phyloP scores from a whole-genome alignment of 1,139 yeast species.

The Hemisphaericaspora lyxosophila region DNA sequence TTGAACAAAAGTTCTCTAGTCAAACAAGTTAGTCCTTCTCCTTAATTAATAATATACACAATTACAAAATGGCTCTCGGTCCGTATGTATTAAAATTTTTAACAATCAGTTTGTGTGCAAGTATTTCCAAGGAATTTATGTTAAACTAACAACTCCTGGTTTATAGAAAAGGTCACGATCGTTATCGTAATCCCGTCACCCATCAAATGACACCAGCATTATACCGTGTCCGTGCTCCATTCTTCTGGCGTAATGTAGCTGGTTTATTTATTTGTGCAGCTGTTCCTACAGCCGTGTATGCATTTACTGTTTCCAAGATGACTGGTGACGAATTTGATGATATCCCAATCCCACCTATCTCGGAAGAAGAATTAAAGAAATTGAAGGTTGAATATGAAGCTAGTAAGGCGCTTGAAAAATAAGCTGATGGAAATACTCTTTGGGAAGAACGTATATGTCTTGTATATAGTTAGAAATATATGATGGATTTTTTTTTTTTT shows the following conservation, averaged over 20 bases:
- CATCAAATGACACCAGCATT: constrained; percentile 93
- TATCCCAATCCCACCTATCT: constrained; percentile 90
- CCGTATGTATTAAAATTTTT: constrained; percentile 11
- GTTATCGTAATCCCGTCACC: constrained; percentile 73
- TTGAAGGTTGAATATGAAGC: constrained; percentile 68
- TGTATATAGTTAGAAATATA: constrained; percentile 4
- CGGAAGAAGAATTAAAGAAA: constrained; percentile 71
- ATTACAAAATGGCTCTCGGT: constrained; percentile 2
- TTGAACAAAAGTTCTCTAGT: no score
- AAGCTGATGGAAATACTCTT: not conserved
- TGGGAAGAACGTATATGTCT: not conserved
- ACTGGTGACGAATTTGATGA: constrained; percentile 83
- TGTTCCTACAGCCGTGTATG: constrained; percentile 67
- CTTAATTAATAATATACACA: no score
- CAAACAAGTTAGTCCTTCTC: no score
- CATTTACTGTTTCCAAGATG: constrained; percentile 70
- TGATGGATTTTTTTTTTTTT: constrained; percentile 1
- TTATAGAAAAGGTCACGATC: constrained; percentile 29
- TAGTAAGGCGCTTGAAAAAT: constrained; percentile 25
- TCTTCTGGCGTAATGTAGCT: constrained; percentile 70
- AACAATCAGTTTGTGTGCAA: constrained; percentile 12
- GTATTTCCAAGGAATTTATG: no score
- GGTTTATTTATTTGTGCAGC: constrained; percentile 59
- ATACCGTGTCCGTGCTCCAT: constrained; percentile 85
- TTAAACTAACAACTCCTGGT: not conserved